phyloP scores from a whole-genome alignment of 106 monocot genomes.

The Acorus gramineus region DNA sequence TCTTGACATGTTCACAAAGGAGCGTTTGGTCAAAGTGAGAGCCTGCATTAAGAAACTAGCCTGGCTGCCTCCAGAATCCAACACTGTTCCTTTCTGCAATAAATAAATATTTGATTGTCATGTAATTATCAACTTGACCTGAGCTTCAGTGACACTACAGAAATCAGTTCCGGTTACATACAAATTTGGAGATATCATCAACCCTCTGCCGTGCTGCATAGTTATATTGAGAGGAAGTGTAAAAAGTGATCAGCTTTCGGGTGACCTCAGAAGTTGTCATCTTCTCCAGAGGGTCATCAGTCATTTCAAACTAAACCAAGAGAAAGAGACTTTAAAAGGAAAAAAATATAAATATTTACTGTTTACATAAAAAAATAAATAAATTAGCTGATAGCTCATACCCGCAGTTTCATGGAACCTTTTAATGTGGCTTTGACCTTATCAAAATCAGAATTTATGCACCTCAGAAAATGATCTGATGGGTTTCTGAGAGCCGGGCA shows the following conservation, averaged over 20 bases:
- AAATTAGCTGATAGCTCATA: slow-evolving; percentile 9
- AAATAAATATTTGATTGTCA: background rate
- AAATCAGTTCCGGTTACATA: slow-evolving; percentile 13
- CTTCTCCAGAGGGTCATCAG: slow-evolving; percentile 82
- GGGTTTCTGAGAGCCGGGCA: slow-evolving; percentile 73
- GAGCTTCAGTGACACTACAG: no score
- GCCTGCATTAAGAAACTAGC: slow-evolving; percentile 86
- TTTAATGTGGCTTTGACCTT: slow-evolving; percentile 69
- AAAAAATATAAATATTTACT: background rate
- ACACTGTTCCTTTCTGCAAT: slow-evolving; percentile 79
- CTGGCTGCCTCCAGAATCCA: slow-evolving; percentile 75
- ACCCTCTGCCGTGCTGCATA: slow-evolving; percentile 46
- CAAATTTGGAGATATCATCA: slow-evolving; percentile 63
- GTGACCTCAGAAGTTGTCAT: slow-evolving; percentile 72
- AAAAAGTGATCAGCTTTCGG: slow-evolving; percentile 39
- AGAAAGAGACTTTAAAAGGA: background rate
- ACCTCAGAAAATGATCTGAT: slow-evolving; percentile 64
- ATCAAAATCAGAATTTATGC: slow-evolving; percentile 65
- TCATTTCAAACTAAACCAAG: slow-evolving; percentile 46
- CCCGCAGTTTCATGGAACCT: slow-evolving; percentile 53
- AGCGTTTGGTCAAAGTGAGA: slow-evolving; percentile 43
- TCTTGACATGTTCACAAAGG: slow-evolving; percentile 65
- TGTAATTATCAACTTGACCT: no score
- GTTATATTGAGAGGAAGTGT: slow-evolving; percentile 39
- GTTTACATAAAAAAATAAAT: background rate